Base-by-base conservation (phyloP, 78 protist species). In the Dictyostelium capitatum region DNA sequence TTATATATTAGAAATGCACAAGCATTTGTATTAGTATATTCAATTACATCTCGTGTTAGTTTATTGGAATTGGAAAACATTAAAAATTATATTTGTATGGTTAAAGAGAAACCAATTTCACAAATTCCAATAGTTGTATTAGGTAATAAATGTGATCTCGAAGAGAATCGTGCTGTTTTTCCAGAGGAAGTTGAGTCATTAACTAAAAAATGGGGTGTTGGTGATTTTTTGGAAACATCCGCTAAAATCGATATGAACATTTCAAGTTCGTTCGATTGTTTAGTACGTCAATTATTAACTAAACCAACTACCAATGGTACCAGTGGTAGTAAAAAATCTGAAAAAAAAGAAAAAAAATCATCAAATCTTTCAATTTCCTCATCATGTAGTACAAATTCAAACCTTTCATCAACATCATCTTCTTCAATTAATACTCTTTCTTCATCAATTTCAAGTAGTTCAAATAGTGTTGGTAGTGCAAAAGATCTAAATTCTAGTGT, bases 141-240 rank as follows among this genome's bases (percentile, higher is more conserved):
- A 8, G 99, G 98, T 14, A 99, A 99, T 96, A 99, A 99, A 82
- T 53, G 95, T 54, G 99, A 99, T 79, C 84, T 98, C 1, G 99
- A 92, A 69, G 91, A 10, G 8, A 95, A 96, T 6, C 87, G 98
- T 6, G 82, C 57, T 2, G 98, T 99, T 25, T 17, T 96, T n/a
- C 95, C 96, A 28, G 85, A 57, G 25, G 94, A 90, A n/a, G 98
- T 89, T 28, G 48, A 83, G 25, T 54, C 50, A 0, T 43, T 73
- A 10, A 96, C 95, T 20, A 67, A 73, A 30, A 59, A 51, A 9
- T 97, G 82, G 84, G 92, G 94, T 25, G 20, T 95, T 56, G 54
- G 75, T 2, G 79, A 80, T 37, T 95, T 91, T 53, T 1, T 97
- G 17, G 97, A 95, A 92, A 53, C 96, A 19, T 72, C 89, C 0